These are phyloP conservation scores for Phytophthora aleatoria DNA, from an alignment of 352 stramenopile genomes.

Conservation along the genomic window DNA sequence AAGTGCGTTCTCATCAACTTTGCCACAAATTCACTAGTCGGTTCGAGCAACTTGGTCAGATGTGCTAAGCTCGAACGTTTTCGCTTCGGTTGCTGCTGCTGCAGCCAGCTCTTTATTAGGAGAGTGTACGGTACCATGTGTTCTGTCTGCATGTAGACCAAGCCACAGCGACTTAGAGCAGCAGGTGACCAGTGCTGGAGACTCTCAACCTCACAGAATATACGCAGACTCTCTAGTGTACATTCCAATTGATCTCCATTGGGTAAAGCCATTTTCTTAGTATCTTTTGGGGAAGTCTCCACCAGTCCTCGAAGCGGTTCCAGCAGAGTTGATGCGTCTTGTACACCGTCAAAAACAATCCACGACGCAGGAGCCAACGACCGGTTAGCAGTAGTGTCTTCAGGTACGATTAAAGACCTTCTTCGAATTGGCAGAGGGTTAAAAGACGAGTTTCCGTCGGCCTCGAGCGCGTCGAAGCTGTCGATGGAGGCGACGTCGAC, in stretches of 20 bases:
- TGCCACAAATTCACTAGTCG: slow-evolving; percentile 33
- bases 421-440: slow-evolving; percentile 5
- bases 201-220: slow-evolving; percentile 65
- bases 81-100: slow-evolving; percentile 24
- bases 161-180: slow-evolving; percentile 51
- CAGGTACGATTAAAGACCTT: slow-evolving; percentile 6
- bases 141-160: slow-evolving; percentile 62
- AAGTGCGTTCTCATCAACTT: slow-evolving; percentile 59
- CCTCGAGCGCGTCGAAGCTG: slow-evolving; percentile 4
- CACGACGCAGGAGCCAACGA: slow-evolving; percentile 43
- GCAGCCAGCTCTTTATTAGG: slow-evolving; percentile 71
- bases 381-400: slow-evolving; percentile 1
- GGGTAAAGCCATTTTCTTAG: slow-evolving; percentile 40
- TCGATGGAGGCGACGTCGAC: slow-evolving; percentile 22
- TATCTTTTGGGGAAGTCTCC: slow-evolving; percentile 5
- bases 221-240: slow-evolving; percentile 36
- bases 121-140: slow-evolving; percentile 62
- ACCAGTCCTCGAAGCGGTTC: slow-evolving; percentile 49
- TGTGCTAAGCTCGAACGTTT: slow-evolving; percentile 19
- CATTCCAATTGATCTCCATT: slow-evolving; percentile 66
- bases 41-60: slow-evolving; percentile 16
- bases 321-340: slow-evolving; percentile 35
- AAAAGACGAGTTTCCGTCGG: not conserved
- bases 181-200: slow-evolving; percentile 61
- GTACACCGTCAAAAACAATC: slow-evolving; percentile 68